Conservation (phyloP, 345 rosid genomes). For the Sonneratia caseolaris region DNA sequence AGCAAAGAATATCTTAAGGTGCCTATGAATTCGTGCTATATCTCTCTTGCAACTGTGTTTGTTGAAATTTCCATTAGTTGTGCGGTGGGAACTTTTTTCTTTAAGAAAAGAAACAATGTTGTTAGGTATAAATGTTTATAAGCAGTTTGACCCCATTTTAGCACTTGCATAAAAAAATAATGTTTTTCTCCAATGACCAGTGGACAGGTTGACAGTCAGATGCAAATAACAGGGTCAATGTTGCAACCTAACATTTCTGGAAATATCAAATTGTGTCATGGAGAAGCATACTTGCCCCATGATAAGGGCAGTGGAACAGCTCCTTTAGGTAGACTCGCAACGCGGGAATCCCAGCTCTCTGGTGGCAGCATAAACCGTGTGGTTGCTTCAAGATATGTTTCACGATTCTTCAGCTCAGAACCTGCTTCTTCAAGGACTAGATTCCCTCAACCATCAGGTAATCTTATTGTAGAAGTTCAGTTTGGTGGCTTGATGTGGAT, state of each 20-base stretch:
- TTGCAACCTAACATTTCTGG: slow-evolving; percentile 94
- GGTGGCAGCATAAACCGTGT: slow-evolving; percentile 60
- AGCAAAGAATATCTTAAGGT: slow-evolving; percentile 89
- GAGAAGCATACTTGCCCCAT: slow-evolving; percentile 98
- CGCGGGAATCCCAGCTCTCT: slow-evolving; percentile 59
- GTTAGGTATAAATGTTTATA: not conserved
- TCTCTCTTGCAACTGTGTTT: not conserved
- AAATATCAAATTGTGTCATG: slow-evolving; percentile 83
- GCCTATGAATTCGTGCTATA: slow-evolving; percentile 9
- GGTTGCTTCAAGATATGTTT: slow-evolving; percentile 81
- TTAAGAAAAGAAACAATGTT: too few species aligned
- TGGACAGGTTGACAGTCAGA: slow-evolving; percentile 93
- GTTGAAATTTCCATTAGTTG: not conserved
- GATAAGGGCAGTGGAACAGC: slow-evolving; percentile 81
- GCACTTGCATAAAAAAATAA: not conserved
- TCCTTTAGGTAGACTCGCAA: slow-evolving; percentile 59
- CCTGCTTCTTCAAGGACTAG: slow-evolving; percentile 52
- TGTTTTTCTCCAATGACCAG: slow-evolving; percentile 23
- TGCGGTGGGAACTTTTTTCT: not conserved
- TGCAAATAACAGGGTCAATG: slow-evolving; percentile 88
- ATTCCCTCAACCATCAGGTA: slow-evolving; percentile 58
- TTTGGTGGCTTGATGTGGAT: not conserved
- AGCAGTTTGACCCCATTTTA: not conserved
- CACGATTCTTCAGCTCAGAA: slow-evolving; percentile 64
- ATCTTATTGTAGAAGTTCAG: not conserved